phyloP scores from a whole-genome alignment of 495 filamentous ascomycete species.

The Penicillium tannophilum region DNA sequence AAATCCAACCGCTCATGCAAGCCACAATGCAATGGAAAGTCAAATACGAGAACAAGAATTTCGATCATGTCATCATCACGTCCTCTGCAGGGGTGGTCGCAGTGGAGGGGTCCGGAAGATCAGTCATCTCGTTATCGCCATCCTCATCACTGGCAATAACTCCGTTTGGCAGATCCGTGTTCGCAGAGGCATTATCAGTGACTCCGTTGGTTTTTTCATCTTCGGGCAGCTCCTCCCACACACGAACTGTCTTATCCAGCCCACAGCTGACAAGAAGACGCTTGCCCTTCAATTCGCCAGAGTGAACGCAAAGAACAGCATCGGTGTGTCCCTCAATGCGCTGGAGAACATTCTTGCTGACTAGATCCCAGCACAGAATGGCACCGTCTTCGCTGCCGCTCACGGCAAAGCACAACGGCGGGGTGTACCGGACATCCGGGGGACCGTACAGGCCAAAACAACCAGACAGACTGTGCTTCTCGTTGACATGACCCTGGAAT shows the following conservation, averaged over 20 bases:
- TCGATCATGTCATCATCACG: constrained; percentile 29
- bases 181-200: constrained; percentile 1
- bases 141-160: constrained; percentile 13
- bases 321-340: constrained; percentile 68
- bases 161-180: constrained; percentile 8
- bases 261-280: constrained; percentile 63
- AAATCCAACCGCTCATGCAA: constrained; percentile 9
- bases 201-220: constrained; percentile 14
- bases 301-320: constrained; percentile 84
- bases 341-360: constrained; percentile 80
- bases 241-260: constrained; percentile 62
- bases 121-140: constrained; percentile 28
- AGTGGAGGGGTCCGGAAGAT: constrained; percentile 19
- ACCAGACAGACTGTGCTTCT: constrained; percentile 78
- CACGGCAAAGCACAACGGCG: constrained; percentile 59
- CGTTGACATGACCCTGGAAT: constrained; percentile 90
- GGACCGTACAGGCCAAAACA: constrained; percentile 70
- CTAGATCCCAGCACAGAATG: constrained; percentile 87
- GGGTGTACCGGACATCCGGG: constrained; percentile 37
- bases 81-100: constrained; percentile 25
- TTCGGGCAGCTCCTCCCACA: constrained; percentile 56
- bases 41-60: constrained; percentile 8
- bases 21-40: constrained; percentile 22
- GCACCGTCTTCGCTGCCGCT: constrained; percentile 86
- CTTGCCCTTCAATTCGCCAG: constrained; percentile 41